These are phyloP conservation scores for Trichophyton equinum DNA, from an alignment of 2,329 filamentous ascomycete genomes.

Conservation along the genomic window DNA sequence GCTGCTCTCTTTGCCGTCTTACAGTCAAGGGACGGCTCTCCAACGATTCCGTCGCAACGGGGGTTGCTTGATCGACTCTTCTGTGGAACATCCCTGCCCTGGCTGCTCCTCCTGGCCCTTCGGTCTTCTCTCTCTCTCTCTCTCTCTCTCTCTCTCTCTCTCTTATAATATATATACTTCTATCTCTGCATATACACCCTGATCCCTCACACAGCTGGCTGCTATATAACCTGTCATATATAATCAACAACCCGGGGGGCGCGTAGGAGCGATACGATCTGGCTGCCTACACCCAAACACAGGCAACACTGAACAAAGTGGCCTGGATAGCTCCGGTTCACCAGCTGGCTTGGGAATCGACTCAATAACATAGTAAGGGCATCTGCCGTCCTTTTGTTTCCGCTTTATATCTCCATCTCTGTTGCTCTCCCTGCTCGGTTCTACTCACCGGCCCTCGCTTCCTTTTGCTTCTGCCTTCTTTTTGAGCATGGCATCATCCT, in stretches of 20 bases:
- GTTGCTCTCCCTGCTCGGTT: not conserved
- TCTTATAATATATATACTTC: not conserved
- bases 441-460: not conserved
- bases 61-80: not conserved
- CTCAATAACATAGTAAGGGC: not conserved
- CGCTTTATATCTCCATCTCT: not conserved
- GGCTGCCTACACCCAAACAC: not conserved
- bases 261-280: not conserved
- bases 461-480: not conserved
- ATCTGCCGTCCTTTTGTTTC: not conserved
- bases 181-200: not conserved
- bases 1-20: not conserved
- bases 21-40: not conserved
- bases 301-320: not conserved
- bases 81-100: not conserved
- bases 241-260: not conserved
- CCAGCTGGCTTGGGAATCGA: constrained; percentile 1
- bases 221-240: not conserved
- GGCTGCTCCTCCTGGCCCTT: not conserved
- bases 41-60: not conserved
- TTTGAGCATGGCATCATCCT: not conserved
- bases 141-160: not conserved
- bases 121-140: not conserved
- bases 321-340: not conserved
- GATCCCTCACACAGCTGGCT: not conserved